These are phyloP conservation scores for Priceomyces carsonii DNA, from an alignment of 805 yeast species.

Conservation along the genomic window DNA sequence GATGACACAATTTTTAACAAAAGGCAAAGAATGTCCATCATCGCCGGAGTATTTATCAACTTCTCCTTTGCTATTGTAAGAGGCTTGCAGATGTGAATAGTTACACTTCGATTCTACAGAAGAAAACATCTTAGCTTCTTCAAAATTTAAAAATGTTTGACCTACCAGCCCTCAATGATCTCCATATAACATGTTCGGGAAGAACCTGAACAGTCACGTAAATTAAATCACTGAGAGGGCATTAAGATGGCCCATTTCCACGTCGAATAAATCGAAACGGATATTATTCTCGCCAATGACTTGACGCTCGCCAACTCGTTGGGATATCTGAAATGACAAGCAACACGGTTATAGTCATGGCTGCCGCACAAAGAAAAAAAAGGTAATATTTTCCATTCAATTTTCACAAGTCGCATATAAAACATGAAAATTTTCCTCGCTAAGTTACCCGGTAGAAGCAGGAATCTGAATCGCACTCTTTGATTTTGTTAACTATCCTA, in stretches of 20 bases:
- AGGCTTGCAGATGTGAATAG: constrained; percentile 38
- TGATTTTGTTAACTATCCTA: too few relatives aligned
- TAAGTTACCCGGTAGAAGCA: too few relatives aligned
- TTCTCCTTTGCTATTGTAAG: constrained; percentile 63
- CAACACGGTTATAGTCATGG: constrained; percentile 54
- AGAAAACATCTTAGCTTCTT: not conserved
- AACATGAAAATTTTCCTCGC: too few relatives aligned
- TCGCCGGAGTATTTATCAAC: constrained; percentile 72
- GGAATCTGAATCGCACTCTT: too few relatives aligned
- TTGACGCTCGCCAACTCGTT: constrained; percentile 53
- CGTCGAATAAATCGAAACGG: constrained; percentile 21
- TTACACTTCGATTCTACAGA: constrained; percentile 1
- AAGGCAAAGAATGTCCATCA: constrained; percentile 64
- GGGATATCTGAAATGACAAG: constrained; percentile 48
- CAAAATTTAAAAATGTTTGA: constrained; percentile 29
- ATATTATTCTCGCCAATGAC: constrained; percentile 48
- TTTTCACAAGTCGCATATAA: too few relatives aligned
- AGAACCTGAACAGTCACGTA: constrained; percentile 11
- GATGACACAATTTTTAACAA: constrained; percentile 62
- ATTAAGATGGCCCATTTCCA: constrained; percentile 44
- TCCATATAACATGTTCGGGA: constrained; percentile 14
- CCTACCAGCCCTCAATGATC: constrained; percentile 49
- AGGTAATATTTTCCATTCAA: too few relatives aligned
- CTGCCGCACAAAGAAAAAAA: constrained; percentile 48
- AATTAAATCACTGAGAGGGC: constrained; percentile 40